Conservation (phyloP, 106 monocot species). For the Phalaenopsis aphrodite region DNA sequence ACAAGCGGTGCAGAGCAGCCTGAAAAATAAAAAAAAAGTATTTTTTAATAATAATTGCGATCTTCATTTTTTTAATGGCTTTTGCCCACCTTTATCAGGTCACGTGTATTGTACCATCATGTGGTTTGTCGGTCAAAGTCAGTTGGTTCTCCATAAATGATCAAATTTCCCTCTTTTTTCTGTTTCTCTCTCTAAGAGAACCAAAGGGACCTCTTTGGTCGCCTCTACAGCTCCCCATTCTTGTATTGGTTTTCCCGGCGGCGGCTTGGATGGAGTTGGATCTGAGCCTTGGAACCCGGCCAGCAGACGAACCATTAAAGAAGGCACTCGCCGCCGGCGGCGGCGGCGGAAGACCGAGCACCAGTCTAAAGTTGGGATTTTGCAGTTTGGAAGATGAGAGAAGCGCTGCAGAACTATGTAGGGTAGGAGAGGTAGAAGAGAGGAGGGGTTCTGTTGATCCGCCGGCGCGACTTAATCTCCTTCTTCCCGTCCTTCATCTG, state of each 20-base stretch:
- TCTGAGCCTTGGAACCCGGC: constrained; percentile 7
- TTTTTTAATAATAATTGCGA: too few relatives aligned
- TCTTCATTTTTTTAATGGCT: background rate
- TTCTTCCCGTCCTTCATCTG: constrained; percentile 4
- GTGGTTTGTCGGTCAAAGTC: constrained; percentile 9
- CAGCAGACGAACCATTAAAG: background rate
- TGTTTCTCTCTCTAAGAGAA: background rate
- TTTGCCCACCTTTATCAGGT: background rate
- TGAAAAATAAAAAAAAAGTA: too few relatives aligned
- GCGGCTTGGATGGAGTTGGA: constrained; percentile 12
- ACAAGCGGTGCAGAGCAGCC: too few relatives aligned
- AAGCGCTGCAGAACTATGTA: background rate
- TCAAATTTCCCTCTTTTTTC: background rate
- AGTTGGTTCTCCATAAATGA: background rate
- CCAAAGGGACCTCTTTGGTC: background rate
- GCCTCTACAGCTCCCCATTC: background rate
- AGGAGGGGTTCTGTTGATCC: constrained; percentile 8
- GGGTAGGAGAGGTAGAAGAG: background rate
- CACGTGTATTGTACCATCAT: constrained; percentile 9
- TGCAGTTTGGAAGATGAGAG: background rate
- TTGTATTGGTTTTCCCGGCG: background rate
- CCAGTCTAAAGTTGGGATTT: background rate
- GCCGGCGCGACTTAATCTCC: constrained; percentile 24
- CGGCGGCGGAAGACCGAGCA: background rate
- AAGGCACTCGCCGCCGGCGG: background rate